A percentile compares a stretch with the other conserved stretches of the same genome.
phyloP scores from a whole-genome alignment of 257 asterid species.

The Scutellaria galericulata region DNA sequence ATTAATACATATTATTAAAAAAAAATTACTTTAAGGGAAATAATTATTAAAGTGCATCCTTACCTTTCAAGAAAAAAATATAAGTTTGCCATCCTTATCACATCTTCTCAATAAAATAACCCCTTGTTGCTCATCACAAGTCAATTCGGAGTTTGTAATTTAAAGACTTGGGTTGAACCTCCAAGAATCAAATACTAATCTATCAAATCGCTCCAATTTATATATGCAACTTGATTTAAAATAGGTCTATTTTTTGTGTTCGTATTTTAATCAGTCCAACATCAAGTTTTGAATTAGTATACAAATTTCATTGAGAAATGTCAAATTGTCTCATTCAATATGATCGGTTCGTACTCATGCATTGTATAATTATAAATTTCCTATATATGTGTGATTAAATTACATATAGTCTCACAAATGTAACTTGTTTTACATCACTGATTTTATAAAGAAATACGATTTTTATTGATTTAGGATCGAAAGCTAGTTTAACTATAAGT shows the following conservation, averaged over 20 bases:
- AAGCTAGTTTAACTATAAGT: too few species aligned
- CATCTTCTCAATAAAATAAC: not conserved
- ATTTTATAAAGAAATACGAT: too few species aligned
- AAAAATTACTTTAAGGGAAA: too few species aligned
- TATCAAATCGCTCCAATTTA: conserved; percentile 5
- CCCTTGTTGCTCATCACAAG: conserved; percentile 20
- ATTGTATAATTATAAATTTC: too few species aligned
- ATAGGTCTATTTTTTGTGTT: not conserved
- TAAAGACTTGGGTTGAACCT: conserved; percentile 23
- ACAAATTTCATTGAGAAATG: not conserved
- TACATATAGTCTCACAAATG: too few species aligned
- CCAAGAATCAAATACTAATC: conserved; percentile 16
- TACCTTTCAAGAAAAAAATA: not conserved
- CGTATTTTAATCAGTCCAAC: not conserved
- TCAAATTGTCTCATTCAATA: conserved; percentile 11
- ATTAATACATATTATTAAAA: too few species aligned
- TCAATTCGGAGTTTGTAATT: conserved; percentile 16
- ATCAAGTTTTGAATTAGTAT: conserved; percentile 9
- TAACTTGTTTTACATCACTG: too few species aligned
- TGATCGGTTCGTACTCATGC: not conserved
- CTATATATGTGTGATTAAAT: too few species aligned
- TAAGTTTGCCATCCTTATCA: not conserved
- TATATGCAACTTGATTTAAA: not conserved
- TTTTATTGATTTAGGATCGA: too few species aligned
- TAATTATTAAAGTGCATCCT: not conserved